A percentile compares a stretch with the other conserved stretches of the same genome.
Conservation (phyloP, 1,139 yeast species). For the Yamadazyma songkhlaensis region DNA sequence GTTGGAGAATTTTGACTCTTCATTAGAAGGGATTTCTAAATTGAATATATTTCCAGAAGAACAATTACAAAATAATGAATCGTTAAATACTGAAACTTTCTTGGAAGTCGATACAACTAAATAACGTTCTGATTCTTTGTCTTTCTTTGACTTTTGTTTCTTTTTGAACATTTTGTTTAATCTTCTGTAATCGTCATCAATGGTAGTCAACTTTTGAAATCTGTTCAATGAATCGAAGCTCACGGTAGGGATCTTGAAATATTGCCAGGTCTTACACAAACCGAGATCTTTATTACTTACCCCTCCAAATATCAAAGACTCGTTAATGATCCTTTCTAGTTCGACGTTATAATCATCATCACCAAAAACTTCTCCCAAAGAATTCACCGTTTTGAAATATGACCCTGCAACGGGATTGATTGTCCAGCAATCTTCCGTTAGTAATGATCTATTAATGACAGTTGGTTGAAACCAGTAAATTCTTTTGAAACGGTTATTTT, state of each 20-base stretch:
- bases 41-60: slow-evolving; percentile 46
- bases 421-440: slow-evolving; percentile 60
- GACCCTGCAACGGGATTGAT: slow-evolving; percentile 34
- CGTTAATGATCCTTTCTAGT: slow-evolving; percentile 25
- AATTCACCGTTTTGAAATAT: slow-evolving; percentile 49
- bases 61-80: slow-evolving; percentile 50
- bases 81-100: slow-evolving; percentile 46
- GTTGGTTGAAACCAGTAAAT: slow-evolving; percentile 23
- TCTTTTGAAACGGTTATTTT: slow-evolving; percentile 19
- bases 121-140: slow-evolving; percentile 16
- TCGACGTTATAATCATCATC: slow-evolving; percentile 34
- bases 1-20: slow-evolving; percentile 42
- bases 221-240: slow-evolving; percentile 9
- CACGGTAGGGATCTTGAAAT: slow-evolving; percentile 29
- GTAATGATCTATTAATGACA: slow-evolving; percentile 26
- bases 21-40: slow-evolving; percentile 28
- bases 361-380: slow-evolving; percentile 49
- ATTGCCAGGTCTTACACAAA: slow-evolving; percentile 41
- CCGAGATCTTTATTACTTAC: slow-evolving; percentile 38
- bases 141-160: neutral
- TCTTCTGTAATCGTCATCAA: slow-evolving; percentile 39
- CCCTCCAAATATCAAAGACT: slow-evolving; percentile 16
- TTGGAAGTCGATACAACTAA: slow-evolving; percentile 45
- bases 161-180: slow-evolving; percentile 20
- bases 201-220: slow-evolving; percentile 21